These are phyloP conservation scores for Bacidia gigantensis DNA, from an alignment of 495 filamentous ascomycete species.

Conservation along the genomic window DNA sequence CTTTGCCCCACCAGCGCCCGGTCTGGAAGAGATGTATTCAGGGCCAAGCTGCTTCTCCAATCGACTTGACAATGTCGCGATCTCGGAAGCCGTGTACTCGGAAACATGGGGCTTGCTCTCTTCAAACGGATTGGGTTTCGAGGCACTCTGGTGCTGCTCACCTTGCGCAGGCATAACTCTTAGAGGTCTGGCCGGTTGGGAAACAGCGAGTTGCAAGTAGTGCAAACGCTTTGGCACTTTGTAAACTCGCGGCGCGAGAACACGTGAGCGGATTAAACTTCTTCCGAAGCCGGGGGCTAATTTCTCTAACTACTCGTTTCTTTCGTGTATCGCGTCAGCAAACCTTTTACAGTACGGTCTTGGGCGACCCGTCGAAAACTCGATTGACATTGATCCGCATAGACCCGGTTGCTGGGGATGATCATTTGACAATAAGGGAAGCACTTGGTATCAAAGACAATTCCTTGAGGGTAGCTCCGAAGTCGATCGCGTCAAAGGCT, in stretches of 20 bases:
- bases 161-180: slow-evolving; percentile 38
- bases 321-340: no score
- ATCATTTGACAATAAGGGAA: slow-evolving; percentile 46
- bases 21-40: slow-evolving; percentile 79
- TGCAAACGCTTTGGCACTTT: no score
- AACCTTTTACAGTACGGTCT: no score
- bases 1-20: slow-evolving; percentile 66
- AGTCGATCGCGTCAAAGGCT: slow-evolving; percentile 62
- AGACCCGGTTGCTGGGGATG: no score
- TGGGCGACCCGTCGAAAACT: no score
- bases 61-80: slow-evolving; percentile 71
- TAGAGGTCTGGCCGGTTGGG: no score
- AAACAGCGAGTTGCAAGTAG: no score
- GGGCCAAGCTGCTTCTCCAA: slow-evolving; percentile 92
- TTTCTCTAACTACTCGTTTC: no score
- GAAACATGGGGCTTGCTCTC: slow-evolving; percentile 50
- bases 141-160: slow-evolving; percentile 53
- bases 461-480: slow-evolving; percentile 83
- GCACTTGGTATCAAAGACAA: slow-evolving; percentile 81
- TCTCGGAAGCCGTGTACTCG: slow-evolving; percentile 78
- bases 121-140: slow-evolving; percentile 61
- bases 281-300: no score
- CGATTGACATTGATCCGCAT: no score
- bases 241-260: no score
- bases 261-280: no score